A percentile compares a stretch with the other conserved stretches of the same genome.
Conservation (phyloP, 192 early-diverging fungal species). For the Umbelopsis sp. region DNA sequence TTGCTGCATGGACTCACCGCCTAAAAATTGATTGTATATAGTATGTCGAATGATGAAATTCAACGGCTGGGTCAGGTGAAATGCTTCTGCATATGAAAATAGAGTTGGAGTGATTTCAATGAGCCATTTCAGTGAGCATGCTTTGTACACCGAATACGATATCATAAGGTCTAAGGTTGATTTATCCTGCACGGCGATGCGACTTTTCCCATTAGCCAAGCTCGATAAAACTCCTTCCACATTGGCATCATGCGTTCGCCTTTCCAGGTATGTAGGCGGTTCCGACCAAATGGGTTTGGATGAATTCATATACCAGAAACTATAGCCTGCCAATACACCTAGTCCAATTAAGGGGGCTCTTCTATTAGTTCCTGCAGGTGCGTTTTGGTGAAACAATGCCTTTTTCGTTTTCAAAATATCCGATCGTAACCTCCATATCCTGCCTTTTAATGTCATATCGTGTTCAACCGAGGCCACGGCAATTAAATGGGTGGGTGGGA, state of each 20-base stretch:
- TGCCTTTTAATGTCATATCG: neutral
- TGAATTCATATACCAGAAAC: neutral
- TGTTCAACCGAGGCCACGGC: neutral
- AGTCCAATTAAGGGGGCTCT: neutral
- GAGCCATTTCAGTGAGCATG: conserved; percentile 67
- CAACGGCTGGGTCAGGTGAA: conserved; percentile 50
- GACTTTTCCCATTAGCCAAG: conserved; percentile 40
- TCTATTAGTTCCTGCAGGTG: conserved; percentile 1
- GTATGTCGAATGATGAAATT: conserved; percentile 80
- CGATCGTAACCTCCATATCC: neutral
- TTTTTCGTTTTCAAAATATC: neutral
- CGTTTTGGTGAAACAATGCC: too few species aligned
- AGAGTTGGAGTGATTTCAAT: conserved; percentile 60
- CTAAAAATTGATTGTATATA: conserved; percentile 91
- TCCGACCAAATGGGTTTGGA: neutral
- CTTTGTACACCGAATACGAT: conserved; percentile 69
- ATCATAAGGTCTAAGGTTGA: conserved; percentile 60
- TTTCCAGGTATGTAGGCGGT: neutral
- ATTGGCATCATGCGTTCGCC: neutral
- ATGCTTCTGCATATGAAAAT: conserved; percentile 56
- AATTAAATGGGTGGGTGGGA: neutral
- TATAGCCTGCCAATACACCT: neutral
- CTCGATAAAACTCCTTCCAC: neutral
- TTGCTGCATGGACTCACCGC: conserved; percentile 85
- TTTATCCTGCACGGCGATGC: conserved; percentile 50